phyloP scores from a whole-genome alignment of 257 asterid genomes.

The Paraleonurus japonicus region DNA sequence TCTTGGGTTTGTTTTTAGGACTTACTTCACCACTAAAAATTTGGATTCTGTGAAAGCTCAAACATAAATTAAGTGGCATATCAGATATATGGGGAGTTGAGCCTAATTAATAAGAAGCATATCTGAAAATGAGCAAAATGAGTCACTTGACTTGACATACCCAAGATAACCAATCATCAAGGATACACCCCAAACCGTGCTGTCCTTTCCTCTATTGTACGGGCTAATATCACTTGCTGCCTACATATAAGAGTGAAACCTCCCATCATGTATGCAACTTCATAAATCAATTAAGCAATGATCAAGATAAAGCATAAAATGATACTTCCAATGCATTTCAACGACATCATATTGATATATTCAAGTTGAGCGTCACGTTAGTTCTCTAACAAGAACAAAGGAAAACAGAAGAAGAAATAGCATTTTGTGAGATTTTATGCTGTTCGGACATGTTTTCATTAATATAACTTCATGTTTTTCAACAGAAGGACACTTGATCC shows the following conservation, averaged over 20 bases:
- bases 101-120: neutral
- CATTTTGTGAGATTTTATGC: constrained; percentile 14
- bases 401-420: neutral
- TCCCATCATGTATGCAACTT: constrained; percentile 17
- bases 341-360: constrained; percentile 8
- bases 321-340: neutral
- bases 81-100: constrained; percentile 4
- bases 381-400: constrained; percentile 9
- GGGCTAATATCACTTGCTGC: constrained; percentile 84
- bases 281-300: constrained; percentile 11
- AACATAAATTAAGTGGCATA: neutral
- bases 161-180: constrained; percentile 98
- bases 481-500: neutral
- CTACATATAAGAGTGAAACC: constrained; percentile 43
- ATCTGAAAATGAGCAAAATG: constrained; percentile 3
- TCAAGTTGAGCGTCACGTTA: constrained; percentile 7
- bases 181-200: constrained; percentile 98
- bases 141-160: constrained; percentile 45
- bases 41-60: constrained; percentile 1
- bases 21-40: constrained; percentile 1
- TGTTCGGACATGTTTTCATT: constrained; percentile 1
- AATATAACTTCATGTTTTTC: no score
- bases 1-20: neutral
- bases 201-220: constrained; percentile 77
- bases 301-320: constrained; percentile 17